These are phyloP conservation scores for Asterophora parasitica DNA, from an alignment of 768 basidiomycete genomes.

Conservation along the genomic window DNA sequence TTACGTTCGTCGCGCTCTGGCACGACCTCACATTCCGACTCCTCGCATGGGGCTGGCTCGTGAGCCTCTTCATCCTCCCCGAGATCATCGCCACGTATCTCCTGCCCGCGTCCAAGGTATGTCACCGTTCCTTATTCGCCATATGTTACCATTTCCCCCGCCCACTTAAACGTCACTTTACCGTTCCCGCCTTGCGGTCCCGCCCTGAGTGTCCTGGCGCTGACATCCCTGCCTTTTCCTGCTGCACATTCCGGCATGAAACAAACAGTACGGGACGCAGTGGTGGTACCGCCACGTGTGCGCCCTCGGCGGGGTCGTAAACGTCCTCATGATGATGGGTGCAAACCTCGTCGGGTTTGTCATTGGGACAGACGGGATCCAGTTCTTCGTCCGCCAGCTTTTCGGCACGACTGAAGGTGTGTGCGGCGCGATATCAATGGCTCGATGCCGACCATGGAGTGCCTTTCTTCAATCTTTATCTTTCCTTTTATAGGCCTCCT, in stretches of 20 bases:
- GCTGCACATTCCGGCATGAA: neutral
- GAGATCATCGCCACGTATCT: conserved; percentile 63
- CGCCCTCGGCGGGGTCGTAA: conserved; percentile 77
- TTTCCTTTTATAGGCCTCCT: conserved; percentile 42
- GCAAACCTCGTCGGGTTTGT: conserved; percentile 97
- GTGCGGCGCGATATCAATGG: neutral
- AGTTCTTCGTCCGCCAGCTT: conserved; percentile 60
- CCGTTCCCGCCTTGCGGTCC: no score
- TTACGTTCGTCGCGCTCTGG: conserved; percentile 97
- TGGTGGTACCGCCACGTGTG: conserved; percentile 86
- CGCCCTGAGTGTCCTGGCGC: no score
- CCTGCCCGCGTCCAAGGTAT: conserved; percentile 62
- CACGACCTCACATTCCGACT: conserved; percentile 88
- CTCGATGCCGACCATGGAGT: no score
- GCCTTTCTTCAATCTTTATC: no score
- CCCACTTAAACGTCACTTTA: no score
- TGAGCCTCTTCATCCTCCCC: conserved; percentile 85
- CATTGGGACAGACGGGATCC: conserved; percentile 76
- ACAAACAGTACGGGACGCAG: conserved; percentile 53
- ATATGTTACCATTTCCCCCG: no score
- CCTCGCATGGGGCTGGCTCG: conserved; percentile 95
- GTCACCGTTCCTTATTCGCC: neutral
- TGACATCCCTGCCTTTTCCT: neutral
- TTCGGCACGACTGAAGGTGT: conserved; percentile 64
- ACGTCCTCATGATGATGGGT: conserved; percentile 83